Evolutionary conservation across 2,329 filamentous ascomycete genomes (phyloP).

Genomic region (Orbilia oligospora): DNA sequence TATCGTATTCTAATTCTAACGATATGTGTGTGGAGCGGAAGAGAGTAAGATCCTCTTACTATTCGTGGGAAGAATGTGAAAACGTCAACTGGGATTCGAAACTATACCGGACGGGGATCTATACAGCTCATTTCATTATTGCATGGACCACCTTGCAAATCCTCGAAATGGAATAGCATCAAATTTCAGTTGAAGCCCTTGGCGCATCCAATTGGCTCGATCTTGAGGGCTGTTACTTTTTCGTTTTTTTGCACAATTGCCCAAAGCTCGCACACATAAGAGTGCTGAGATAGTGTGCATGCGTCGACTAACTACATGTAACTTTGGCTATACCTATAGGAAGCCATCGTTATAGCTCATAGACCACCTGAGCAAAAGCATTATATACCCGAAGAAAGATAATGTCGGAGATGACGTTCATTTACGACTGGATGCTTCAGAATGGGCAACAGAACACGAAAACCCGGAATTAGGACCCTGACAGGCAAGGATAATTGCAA

Average conservation of each 20-base stretch:
- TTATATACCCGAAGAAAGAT: conserved; percentile 21
- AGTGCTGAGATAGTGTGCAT: neutral
- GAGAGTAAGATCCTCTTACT: neutral
- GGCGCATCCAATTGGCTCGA: neutral
- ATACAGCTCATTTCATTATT: conserved; percentile 31
- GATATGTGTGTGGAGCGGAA: neutral
- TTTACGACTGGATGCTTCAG: neutral
- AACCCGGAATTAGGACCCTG: conserved; percentile 1
- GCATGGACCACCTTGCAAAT: conserved; percentile 20
- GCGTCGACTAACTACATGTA: neutral
- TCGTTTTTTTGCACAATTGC: conserved; percentile 9
- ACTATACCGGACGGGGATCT: conserved; percentile 13
- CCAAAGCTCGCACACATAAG: conserved; percentile 2
- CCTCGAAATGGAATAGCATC: conserved; percentile 9
- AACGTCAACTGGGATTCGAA: neutral
- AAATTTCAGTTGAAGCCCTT: neutral
- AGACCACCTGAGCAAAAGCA: neutral
- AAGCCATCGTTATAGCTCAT: conserved; percentile 1
- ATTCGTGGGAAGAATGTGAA: conserved; percentile 6
- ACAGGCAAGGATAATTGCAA: neutral
- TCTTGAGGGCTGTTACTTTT: neutral
- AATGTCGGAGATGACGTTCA: conserved; percentile 28
- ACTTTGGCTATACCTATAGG: neutral
- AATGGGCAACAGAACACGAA: conserved; percentile 8
- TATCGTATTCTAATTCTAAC: neutral